Percentiles rank a stretch among this genome's conserved stretches.
Conservation (phyloP, 1,139 yeast species). For the Scheffersomyces insectosa region DNA sequence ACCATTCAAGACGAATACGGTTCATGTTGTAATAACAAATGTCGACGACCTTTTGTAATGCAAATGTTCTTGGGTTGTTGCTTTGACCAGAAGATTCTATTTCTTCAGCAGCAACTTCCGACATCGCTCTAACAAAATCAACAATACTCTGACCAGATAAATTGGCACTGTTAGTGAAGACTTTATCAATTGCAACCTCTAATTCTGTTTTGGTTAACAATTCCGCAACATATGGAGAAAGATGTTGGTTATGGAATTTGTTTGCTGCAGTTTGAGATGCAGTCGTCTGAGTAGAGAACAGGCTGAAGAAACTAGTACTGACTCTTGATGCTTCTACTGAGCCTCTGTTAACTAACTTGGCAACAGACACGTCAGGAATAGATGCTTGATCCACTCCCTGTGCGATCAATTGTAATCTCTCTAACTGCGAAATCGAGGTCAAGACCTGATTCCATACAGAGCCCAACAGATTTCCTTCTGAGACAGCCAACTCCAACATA, state of each 20-base stretch:
- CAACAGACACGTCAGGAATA: conserved; percentile 83
- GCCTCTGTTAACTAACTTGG: conserved; percentile 60
- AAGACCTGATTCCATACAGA: conserved; percentile 83
- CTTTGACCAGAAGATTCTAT: conserved; percentile 86
- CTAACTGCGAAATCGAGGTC: conserved; percentile 84
- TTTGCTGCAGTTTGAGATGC: conserved; percentile 47
- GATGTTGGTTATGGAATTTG: conserved; percentile 47
- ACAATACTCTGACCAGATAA: conserved; percentile 83
- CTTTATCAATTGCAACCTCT: conserved; percentile 81
- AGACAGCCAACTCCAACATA: conserved; percentile 72
- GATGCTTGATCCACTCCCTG: conserved; percentile 84
- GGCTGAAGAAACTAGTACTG: conserved; percentile 52
- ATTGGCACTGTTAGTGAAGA: conserved; percentile 80
- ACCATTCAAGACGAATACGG: conserved; percentile 95
- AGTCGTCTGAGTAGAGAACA: conserved; percentile 31
- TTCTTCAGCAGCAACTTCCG: conserved; percentile 87
- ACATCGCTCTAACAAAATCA: conserved; percentile 81
- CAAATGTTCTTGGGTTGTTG: conserved; percentile 83
- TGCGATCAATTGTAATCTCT: conserved; percentile 83
- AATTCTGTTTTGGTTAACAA: conserved; percentile 72
- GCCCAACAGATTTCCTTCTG: conserved; percentile 72
- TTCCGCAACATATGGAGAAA: conserved; percentile 39
- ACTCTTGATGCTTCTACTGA: conserved; percentile 56
- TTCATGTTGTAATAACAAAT: conserved; percentile 97
- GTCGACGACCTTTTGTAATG: conserved; percentile 93